phyloP scores from a whole-genome alignment of 1,284 basidiomycete species.

The Paramarasmius palmivorus region DNA sequence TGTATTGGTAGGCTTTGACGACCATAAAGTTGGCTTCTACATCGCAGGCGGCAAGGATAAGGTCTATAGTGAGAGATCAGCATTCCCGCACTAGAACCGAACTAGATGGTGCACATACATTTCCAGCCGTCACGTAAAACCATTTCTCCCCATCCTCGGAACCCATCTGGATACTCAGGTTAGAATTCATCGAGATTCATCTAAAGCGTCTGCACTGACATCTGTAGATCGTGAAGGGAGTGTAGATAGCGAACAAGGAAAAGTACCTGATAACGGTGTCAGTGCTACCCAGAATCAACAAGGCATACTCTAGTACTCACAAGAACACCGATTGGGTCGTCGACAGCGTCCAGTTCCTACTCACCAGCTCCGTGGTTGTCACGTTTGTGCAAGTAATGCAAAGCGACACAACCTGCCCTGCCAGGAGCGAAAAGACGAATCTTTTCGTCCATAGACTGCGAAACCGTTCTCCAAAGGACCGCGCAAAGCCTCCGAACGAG shows the following conservation, averaged over 20 bases:
- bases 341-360: constrained; percentile 69
- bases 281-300: not conserved
- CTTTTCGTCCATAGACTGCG: constrained; percentile 73
- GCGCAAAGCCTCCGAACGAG: constrained; percentile 50
- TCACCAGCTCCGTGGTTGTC: constrained; percentile 75
- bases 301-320: constrained; percentile 42
- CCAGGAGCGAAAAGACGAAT: constrained; percentile 66
- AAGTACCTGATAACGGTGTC: constrained; percentile 59
- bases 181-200: constrained; percentile 3
- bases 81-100: not conserved
- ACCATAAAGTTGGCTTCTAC: constrained; percentile 86
- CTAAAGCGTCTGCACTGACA: constrained; percentile 42
- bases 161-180: constrained; percentile 56
- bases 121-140: constrained; percentile 80
- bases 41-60: constrained; percentile 76
- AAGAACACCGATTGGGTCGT: constrained; percentile 83
- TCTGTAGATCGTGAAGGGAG: constrained; percentile 83
- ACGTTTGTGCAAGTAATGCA: constrained; percentile 87
- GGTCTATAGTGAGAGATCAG: constrained; percentile 43
- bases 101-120: constrained; percentile 49
- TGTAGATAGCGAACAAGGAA: constrained; percentile 72
- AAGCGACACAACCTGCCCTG: constrained; percentile 80
- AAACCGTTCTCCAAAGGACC: constrained; percentile 58
- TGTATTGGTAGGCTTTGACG: constrained; percentile 86
- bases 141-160: constrained; percentile 76